Conservation (phyloP, 768 basidiomycete species). For the Macrolepiota dolichaula region DNA sequence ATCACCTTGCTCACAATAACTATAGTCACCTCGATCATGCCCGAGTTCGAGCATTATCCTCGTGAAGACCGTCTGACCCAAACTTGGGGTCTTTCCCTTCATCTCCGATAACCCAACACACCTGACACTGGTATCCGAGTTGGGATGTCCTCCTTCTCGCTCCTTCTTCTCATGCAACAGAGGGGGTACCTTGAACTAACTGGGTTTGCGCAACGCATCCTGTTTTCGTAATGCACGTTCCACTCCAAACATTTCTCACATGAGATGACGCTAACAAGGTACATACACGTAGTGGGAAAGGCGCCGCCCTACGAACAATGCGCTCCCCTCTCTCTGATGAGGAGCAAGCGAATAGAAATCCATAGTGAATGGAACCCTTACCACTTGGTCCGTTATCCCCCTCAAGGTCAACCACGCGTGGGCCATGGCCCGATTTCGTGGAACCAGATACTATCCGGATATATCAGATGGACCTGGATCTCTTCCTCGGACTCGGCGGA, state of each 20-base stretch:
- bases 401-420: background rate
- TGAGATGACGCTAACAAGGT: background rate
- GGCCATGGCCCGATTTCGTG: background rate
- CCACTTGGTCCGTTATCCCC: conserved; percentile 1
- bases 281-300: background rate
- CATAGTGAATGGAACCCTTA: background rate
- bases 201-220: background rate
- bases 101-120: background rate
- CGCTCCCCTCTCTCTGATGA: background rate
- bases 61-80: background rate
- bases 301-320: background rate
- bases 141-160: background rate
- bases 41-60: background rate
- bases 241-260: too few relatives aligned
- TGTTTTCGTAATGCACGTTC: background rate
- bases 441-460: conserved; percentile 1
- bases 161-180: background rate
- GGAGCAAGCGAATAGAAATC: conserved; percentile 1
- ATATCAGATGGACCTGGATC: conserved; percentile 1
- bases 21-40: background rate
- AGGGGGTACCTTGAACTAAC: background rate
- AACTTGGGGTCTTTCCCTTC: background rate
- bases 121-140: background rate
- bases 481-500: conserved; percentile 10
- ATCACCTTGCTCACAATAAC: background rate